Evolutionary conservation across 352 stramenopile species (phyloP), one percentile per base, ranked within the genome.

Genomic region (Phytophthora chlamydospora): DNA sequence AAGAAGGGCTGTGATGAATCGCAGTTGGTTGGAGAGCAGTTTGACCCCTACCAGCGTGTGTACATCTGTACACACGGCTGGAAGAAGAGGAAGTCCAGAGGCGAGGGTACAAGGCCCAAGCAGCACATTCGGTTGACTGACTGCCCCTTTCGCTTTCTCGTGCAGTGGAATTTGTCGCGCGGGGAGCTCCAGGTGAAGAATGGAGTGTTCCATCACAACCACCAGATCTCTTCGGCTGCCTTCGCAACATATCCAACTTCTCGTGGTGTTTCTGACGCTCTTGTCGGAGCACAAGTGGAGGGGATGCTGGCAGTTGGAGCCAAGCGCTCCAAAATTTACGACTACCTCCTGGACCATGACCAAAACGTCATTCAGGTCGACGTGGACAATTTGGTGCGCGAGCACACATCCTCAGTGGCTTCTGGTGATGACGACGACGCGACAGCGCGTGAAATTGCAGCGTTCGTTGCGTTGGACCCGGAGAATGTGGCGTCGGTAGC

Each of bases 291-390:
- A 1, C 42, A 21, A 24, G 53, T 62, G n/a, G 21, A 62, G 13
- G 60, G 51, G 1, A 68, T 71, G 55, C 21, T 71, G 8, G 27
- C 54, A 1, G 48, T 59, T 2, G 55, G 55, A 8, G 21, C 40
- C 1, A 59, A 54, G 36, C 19, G 48, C 0, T 58, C 55, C 1
- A 4, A 14, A 0, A 66, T 66, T 11, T 70, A 60, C 36, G 49
- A 65, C 12, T 70, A 54, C 12, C 36, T 61, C 3, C 17, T 66
- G 10, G 31, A 57, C 5, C 41, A 71, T 14, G 49, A 62, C n/a
- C 38, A 71, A 27, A 71, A 71, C 19, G 50, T 58, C 6, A 66
- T 71, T 5, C 56, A 66, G 17, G 41, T 21, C 2, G 55, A 70
- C 8, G 62, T 62, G 4, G 55, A 58, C 16, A 66, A 70, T 12